phyloP scores from a whole-genome alignment of 2,329 filamentous ascomycete species.

The Exophiala alcalophila region DNA sequence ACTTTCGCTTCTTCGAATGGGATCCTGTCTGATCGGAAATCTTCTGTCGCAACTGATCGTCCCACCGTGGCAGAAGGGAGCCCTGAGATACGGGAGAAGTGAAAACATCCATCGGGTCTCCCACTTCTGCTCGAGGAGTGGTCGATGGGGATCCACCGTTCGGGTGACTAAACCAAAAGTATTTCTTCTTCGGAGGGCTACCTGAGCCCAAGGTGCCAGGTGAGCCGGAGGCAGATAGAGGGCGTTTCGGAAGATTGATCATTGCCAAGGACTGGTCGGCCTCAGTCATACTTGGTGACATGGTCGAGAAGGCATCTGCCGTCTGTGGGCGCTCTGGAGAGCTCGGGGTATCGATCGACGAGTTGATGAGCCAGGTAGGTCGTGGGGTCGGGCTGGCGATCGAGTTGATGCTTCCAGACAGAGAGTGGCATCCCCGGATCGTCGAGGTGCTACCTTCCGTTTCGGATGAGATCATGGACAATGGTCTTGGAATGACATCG shows the following conservation, averaged over 20 bases:
- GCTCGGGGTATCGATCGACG: constrained; percentile 20
- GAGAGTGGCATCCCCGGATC: constrained; percentile 65
- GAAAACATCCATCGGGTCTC: constrained; percentile 24
- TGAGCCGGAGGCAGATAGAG: constrained; percentile 40
- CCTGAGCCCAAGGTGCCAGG: constrained; percentile 25
- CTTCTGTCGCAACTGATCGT: constrained; percentile 28
- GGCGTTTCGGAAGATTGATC: constrained; percentile 37
- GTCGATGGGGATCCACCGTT: constrained; percentile 34
- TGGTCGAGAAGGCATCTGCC: constrained; percentile 37
- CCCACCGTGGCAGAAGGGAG: constrained; percentile 3
- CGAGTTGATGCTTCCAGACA: constrained; percentile 77
- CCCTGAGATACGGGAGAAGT: constrained; percentile 2
- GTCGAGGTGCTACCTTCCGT: constrained; percentile 73
- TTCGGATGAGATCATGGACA: constrained; percentile 81
- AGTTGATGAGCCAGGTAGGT: constrained; percentile 32
- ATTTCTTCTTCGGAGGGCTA: constrained; percentile 32
- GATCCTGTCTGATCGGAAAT: constrained; percentile 37
- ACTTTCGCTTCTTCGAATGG: constrained; percentile 65
- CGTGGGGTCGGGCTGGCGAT: constrained; percentile 57
- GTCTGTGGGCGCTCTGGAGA: constrained; percentile 43
- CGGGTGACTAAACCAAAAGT: constrained; percentile 33
- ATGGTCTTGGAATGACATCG: constrained; percentile 76
- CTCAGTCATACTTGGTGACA: constrained; percentile 31
- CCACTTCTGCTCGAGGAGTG: constrained; percentile 32
- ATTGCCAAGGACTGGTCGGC: constrained; percentile 24